phyloP scores from a whole-genome alignment of 75 land plant genomes.

The Selaginella tamariscina region DNA sequence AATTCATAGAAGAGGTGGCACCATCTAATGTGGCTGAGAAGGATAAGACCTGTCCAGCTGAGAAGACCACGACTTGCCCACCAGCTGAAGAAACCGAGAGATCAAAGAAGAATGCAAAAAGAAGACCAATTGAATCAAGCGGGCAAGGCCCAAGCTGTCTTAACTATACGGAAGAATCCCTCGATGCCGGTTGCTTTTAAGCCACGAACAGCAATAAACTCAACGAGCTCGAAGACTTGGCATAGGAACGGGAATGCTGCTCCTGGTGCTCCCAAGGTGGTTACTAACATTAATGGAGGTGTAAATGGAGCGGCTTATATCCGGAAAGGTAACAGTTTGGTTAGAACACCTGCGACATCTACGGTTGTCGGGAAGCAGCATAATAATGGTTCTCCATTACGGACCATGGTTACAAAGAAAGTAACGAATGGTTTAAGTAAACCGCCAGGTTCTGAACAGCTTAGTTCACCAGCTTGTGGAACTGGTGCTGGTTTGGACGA shows the following conservation, averaged over 20 bases:
- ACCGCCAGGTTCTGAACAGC: slow-evolving; percentile 57
- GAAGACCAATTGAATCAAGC: no score
- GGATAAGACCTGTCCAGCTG: no score
- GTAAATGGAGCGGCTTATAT: slow-evolving; percentile 26
- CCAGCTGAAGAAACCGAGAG: no score
- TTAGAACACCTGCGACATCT: slow-evolving; percentile 29
- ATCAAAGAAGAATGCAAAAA: no score
- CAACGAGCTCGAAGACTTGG: background rate
- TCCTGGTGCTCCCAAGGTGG: background rate
- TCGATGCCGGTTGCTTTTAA: background rate
- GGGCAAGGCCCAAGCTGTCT: background rate
- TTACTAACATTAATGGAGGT: background rate
- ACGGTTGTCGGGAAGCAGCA: slow-evolving; percentile 8
- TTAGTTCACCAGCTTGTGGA: slow-evolving; percentile 5
- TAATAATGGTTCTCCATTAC: background rate
- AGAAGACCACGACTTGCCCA: no score
- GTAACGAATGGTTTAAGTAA: slow-evolving; percentile 33
- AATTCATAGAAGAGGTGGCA: no score
- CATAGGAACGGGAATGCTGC: background rate
- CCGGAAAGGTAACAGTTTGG: slow-evolving; percentile 77
- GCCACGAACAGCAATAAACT: background rate
- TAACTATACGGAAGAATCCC: background rate
- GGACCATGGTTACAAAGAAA: background rate
- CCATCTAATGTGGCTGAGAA: no score
- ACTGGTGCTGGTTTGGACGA: slow-evolving; percentile 1